Evolutionary conservation across 768 basidiomycete genomes (phyloP).

Genomic region (Harrya chromipes): DNA sequence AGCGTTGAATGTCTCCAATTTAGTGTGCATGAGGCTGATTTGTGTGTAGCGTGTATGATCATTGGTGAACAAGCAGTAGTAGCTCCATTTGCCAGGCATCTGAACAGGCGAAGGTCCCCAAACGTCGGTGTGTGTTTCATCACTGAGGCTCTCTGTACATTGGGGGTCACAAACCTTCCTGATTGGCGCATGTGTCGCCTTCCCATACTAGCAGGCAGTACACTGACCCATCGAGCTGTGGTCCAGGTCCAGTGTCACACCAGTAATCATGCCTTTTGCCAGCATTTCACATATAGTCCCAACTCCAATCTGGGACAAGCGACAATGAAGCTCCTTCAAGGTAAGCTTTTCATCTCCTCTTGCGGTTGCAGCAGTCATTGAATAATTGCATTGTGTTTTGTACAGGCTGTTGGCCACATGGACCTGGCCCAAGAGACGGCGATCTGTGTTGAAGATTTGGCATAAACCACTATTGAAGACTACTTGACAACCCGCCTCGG

Average conservation of each 20-base stretch:
- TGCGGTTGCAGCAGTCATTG: too few species aligned
- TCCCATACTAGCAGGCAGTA: constrained; percentile 43
- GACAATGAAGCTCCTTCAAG: constrained; percentile 31
- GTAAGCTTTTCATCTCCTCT: constrained; percentile 7
- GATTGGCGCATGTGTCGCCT: constrained; percentile 34
- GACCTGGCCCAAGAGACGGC: too few species aligned
- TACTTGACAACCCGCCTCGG: background rate
- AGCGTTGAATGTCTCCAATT: background rate
- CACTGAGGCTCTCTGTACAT: constrained; percentile 24
- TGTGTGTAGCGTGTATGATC: constrained; percentile 18
- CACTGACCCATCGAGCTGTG: constrained; percentile 31
- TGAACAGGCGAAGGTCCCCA: constrained; percentile 42
- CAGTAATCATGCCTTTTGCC: constrained; percentile 29
- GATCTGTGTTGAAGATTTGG: too few species aligned
- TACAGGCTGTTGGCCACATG: too few species aligned
- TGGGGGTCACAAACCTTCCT: constrained; percentile 20
- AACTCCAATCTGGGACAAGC: constrained; percentile 35
- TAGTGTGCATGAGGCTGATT: constrained; percentile 17
- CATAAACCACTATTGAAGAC: too few species aligned
- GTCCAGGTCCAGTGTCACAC: constrained; percentile 24
- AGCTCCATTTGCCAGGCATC: constrained; percentile 19
- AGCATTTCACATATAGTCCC: constrained; percentile 22
- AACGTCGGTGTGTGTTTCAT: constrained; percentile 39
- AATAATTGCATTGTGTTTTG: too few species aligned
- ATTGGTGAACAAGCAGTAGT: constrained; percentile 30